phyloP scores from a whole-genome alignment of 257 asterid species.

The Ehretia macrophylla region DNA sequence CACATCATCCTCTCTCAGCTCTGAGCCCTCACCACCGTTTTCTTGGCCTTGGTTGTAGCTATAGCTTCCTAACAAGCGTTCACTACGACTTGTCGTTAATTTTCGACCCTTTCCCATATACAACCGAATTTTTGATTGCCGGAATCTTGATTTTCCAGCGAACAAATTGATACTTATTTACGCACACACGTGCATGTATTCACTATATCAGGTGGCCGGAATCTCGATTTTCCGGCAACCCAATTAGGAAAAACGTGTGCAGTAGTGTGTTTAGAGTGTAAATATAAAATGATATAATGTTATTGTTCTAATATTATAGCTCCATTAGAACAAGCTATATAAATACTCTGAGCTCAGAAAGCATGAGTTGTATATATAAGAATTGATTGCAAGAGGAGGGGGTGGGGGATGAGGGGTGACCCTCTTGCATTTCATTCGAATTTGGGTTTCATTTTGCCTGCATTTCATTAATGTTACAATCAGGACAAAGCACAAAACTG shows the following conservation, averaged over 20 bases:
- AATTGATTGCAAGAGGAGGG: constrained; percentile 19
- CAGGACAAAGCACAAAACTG: constrained; percentile 34
- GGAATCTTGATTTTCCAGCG: constrained; percentile 16
- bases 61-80: constrained; percentile 43
- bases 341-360: constrained; percentile 22
- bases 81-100: constrained; percentile 56
- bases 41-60: constrained; percentile 35
- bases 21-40: constrained; percentile 32
- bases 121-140: too few species aligned
- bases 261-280: not conserved
- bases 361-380: constrained; percentile 48
- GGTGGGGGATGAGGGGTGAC: constrained; percentile 6
- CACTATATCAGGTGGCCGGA: constrained; percentile 24
- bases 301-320: too few species aligned
- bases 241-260: constrained; percentile 1
- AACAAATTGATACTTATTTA: constrained; percentile 10
- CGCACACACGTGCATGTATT: not conserved
- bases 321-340: constrained; percentile 13
- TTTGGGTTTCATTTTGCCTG: constrained; percentile 35
- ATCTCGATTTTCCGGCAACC: constrained; percentile 38
- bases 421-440: too few species aligned
- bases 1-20: constrained; percentile 74
- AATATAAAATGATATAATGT: not conserved
- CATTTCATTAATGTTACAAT: constrained; percentile 34
- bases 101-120: constrained; percentile 81